These are phyloP conservation scores for Rhynchosporium secalis DNA, from an alignment of 2,329 filamentous ascomycete genomes.

Conservation along the genomic window DNA sequence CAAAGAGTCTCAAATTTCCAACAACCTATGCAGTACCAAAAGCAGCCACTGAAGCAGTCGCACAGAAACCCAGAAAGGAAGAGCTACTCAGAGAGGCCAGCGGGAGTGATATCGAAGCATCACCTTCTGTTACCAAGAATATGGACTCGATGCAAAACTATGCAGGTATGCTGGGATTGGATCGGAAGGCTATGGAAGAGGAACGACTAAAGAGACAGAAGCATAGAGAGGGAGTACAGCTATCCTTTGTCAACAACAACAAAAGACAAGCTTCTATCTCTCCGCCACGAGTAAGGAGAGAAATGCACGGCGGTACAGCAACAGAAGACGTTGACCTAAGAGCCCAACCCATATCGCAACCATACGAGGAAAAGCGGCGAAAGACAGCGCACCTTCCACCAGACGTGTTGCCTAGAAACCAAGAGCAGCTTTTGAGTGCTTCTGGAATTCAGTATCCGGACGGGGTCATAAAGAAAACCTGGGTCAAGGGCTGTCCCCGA, in stretches of 20 bases:
- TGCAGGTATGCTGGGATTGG: slow-evolving; percentile 44
- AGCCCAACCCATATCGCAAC: not conserved
- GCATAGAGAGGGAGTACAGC: slow-evolving; percentile 48
- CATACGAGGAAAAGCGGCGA: not conserved
- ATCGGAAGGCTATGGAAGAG: slow-evolving; percentile 82
- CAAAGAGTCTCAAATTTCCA: not conserved
- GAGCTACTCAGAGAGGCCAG: too few relatives aligned
- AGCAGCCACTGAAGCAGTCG: not conserved
- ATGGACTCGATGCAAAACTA: not conserved
- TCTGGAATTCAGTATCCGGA: slow-evolving; percentile 38
- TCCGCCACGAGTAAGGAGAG: not conserved
- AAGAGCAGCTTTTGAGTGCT: slow-evolving; percentile 16
- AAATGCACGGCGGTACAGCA: not conserved
- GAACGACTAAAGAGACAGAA: slow-evolving; percentile 70
- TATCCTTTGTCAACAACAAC: not conserved
- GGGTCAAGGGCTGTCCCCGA: slow-evolving; percentile 63
- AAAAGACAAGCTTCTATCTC: slow-evolving; percentile 34
- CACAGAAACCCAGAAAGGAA: not conserved
- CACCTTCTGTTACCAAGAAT: not conserved
- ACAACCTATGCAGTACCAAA: not conserved
- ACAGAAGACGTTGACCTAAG: not conserved
- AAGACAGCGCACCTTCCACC: not conserved
- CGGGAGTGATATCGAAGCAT: not conserved
- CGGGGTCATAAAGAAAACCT: slow-evolving; percentile 81
- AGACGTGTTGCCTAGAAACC: slow-evolving; percentile 16